Percentiles rank a stretch among this genome's conserved stretches.
These are phyloP conservation scores for Sarcomyxa edulis DNA, from an alignment of 768 basidiomycete species.

Conservation along the genomic window DNA sequence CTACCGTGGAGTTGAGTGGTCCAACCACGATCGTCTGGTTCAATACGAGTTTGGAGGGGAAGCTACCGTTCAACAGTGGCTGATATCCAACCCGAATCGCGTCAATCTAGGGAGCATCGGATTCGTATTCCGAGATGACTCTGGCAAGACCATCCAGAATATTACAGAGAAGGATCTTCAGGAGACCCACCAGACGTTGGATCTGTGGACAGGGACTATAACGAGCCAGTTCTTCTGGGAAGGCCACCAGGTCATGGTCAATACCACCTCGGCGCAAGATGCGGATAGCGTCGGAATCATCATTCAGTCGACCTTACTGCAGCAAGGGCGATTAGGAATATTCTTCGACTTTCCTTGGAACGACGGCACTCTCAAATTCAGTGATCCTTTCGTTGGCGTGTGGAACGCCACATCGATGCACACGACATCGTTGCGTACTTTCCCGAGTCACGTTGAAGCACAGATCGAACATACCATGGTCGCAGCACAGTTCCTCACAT, in stretches of 20 bases:
- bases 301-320: constrained; percentile 36
- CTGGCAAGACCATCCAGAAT: constrained; percentile 19
- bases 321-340: constrained; percentile 31
- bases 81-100: constrained; percentile 53
- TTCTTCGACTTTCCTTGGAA: constrained; percentile 62
- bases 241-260: constrained; percentile 29
- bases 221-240: constrained; percentile 38
- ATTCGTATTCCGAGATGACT: constrained; percentile 30
- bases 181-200: constrained; percentile 34
- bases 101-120: constrained; percentile 51
- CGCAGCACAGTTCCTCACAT: constrained; percentile 34
- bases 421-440: constrained; percentile 31
- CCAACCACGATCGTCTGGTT: constrained; percentile 44
- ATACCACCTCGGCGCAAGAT: constrained; percentile 32
- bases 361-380: constrained; percentile 50
- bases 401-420: constrained; percentile 43
- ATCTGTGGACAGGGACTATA: constrained; percentile 52
- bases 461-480: constrained; percentile 38
- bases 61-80: constrained; percentile 42
- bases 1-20: constrained; percentile 45
- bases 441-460: constrained; percentile 16
- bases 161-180: constrained; percentile 33
- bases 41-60: constrained; percentile 50
- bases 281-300: constrained; percentile 34
- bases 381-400: constrained; percentile 53